These are phyloP conservation scores for Kodamaea fukazawae DNA, from an alignment of 805 yeast species.

Conservation along the genomic window DNA sequence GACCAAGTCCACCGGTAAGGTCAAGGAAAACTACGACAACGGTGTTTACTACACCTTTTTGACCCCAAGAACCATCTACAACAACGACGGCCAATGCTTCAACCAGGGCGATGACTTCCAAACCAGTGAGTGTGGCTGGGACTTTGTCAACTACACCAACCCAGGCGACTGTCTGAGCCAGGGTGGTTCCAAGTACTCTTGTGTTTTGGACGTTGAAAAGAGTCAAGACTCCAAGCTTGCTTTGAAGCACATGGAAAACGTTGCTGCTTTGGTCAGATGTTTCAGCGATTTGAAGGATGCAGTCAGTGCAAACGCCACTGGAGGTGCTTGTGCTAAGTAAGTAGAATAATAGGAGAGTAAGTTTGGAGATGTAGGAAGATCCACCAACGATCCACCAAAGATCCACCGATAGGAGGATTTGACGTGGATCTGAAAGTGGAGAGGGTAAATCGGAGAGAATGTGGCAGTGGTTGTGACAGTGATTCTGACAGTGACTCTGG, in stretches of 20 bases:
- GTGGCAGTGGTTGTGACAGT: too few relatives aligned
- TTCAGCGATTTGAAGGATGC: slow-evolving; percentile 11
- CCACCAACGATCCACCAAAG: not conserved
- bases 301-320: slow-evolving; percentile 7
- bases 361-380: not conserved
- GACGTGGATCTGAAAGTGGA: too few relatives aligned
- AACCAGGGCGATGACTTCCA: slow-evolving; percentile 12
- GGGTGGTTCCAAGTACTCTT: slow-evolving; percentile 14
- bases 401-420: too few relatives aligned
- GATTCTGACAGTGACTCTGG: too few relatives aligned
- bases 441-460: too few relatives aligned
- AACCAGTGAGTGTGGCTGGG: slow-evolving; percentile 9
- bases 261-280: slow-evolving; percentile 13
- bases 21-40: slow-evolving; percentile 12
- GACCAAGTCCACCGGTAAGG: slow-evolving; percentile 11
- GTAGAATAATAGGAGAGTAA: not conserved
- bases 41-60: slow-evolving; percentile 10
- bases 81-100: slow-evolving; percentile 10
- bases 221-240: slow-evolving; percentile 9
- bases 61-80: slow-evolving; percentile 10
- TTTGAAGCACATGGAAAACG: slow-evolving; percentile 12
- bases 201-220: slow-evolving; percentile 14
- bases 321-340: slow-evolving; percentile 15
- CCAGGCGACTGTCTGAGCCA: slow-evolving; percentile 11
- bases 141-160: slow-evolving; percentile 11